Conservation (phyloP, 148 eudicot genomes). For the Vaccinium vitisidaea region DNA sequence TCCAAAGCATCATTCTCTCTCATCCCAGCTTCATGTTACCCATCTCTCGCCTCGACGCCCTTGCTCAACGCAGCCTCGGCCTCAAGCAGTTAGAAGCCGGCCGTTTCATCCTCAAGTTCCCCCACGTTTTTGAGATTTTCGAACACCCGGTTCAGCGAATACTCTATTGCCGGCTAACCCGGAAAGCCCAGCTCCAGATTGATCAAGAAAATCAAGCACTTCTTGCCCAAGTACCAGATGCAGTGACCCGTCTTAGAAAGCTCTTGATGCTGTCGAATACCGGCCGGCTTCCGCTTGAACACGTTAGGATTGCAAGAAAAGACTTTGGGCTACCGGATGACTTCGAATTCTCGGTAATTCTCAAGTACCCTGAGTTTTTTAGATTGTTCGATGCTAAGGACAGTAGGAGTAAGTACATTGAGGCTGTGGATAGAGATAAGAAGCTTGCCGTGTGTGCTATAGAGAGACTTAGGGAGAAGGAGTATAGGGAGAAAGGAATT, state of each 20-base stretch:
- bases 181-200: conserved; percentile 67
- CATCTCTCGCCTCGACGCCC: conserved; percentile 59
- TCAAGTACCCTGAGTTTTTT: conserved; percentile 72
- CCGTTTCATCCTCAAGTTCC: conserved; percentile 78
- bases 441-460: conserved; percentile 63
- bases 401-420: conserved; percentile 66
- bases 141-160: conserved; percentile 97
- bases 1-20: conserved; percentile 67
- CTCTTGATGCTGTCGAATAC: conserved; percentile 76
- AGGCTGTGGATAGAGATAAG: conserved; percentile 64
- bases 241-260: conserved; percentile 73
- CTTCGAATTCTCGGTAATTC: conserved; percentile 75
- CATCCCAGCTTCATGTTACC: conserved; percentile 59
- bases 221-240: conserved; percentile 57
- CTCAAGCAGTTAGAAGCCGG: conserved; percentile 76
- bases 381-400: conserved; percentile 78
- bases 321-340: conserved; percentile 95
- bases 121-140: conserved; percentile 78
- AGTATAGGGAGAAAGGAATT: conserved; percentile 76
- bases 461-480: conserved; percentile 75
- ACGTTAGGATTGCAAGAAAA: conserved; percentile 67
- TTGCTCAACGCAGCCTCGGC: conserved; percentile 53
- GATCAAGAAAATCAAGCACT: conserved; percentile 70
- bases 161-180: conserved; percentile 72
- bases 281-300: conserved; percentile 66